A percentile compares a stretch with the other conserved stretches of the same genome.
Conservation (phyloP, 768 basidiomycete species). For the Lyophyllum atratum region DNA sequence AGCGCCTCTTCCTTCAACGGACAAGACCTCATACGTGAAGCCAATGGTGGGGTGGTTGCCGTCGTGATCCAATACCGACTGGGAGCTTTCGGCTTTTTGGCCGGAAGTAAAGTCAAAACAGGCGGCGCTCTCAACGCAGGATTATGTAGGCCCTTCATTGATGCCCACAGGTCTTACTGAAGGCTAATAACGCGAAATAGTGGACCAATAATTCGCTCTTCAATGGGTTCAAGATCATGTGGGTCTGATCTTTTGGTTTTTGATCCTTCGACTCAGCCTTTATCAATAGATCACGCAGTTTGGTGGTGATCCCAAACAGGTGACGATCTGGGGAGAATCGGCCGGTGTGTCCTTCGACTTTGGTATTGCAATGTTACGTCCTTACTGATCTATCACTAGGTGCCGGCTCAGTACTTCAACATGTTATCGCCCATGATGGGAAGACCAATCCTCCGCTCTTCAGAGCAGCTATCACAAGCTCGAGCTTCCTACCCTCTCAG, state of each 20-base stretch:
- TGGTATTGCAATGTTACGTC: background rate
- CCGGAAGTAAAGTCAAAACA: slow-evolving; percentile 42
- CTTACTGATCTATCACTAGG: slow-evolving; percentile 22
- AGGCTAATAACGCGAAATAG: slow-evolving; percentile 18
- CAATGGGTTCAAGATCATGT: slow-evolving; percentile 35
- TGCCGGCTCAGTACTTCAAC: slow-evolving; percentile 52
- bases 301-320: slow-evolving; percentile 39
- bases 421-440: slow-evolving; percentile 47
- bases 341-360: slow-evolving; percentile 30
- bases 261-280: background rate
- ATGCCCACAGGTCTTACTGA: background rate
- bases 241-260: slow-evolving; percentile 1
- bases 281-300: slow-evolving; percentile 37
- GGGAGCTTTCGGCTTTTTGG: slow-evolving; percentile 47
- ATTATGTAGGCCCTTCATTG: slow-evolving; percentile 34
- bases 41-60: slow-evolving; percentile 34
- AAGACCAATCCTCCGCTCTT: slow-evolving; percentile 47
- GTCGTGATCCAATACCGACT: slow-evolving; percentile 46
- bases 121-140: slow-evolving; percentile 50
- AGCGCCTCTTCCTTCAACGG: slow-evolving; percentile 30
- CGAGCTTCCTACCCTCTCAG: slow-evolving; percentile 45
- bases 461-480: slow-evolving; percentile 45
- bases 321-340: slow-evolving; percentile 47
- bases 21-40: slow-evolving; percentile 36
- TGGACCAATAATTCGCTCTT: slow-evolving; percentile 46